These are phyloP conservation scores for Penicillium sp. DNA, from an alignment of 2,329 filamentous ascomycete species.

Conservation along the genomic window DNA sequence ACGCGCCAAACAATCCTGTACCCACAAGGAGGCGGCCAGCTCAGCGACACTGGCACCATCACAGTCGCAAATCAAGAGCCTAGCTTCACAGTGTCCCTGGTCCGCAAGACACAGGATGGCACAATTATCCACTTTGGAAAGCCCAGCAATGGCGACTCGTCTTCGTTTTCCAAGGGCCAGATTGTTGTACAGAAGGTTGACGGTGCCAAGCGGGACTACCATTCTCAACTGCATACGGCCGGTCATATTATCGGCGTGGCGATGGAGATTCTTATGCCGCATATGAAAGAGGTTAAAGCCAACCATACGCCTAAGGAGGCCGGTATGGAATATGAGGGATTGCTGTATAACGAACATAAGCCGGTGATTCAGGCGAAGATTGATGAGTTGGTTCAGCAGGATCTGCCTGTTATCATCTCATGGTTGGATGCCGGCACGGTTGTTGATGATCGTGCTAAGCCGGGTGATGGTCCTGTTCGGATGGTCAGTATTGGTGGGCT, in stretches of 20 bases:
- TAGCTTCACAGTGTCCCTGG: conserved; percentile 25
- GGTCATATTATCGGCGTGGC: conserved; percentile 31
- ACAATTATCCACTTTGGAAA: conserved; percentile 29
- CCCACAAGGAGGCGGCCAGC: conserved; percentile 29
- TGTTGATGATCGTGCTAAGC: conserved; percentile 16
- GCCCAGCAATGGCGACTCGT: neutral
- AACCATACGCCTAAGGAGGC: conserved; percentile 31
- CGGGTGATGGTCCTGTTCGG: conserved; percentile 20
- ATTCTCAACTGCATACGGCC: conserved; percentile 33
- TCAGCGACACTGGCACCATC: conserved; percentile 29
- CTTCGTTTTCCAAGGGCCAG: conserved; percentile 15
- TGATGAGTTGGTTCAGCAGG: conserved; percentile 23
- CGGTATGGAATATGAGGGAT: conserved; percentile 29
- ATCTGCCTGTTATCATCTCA: conserved; percentile 22
- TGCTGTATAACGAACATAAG: conserved; percentile 31
- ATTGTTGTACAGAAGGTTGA: conserved; percentile 25
- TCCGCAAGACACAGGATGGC: conserved; percentile 26
- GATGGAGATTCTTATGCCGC: conserved; percentile 25
- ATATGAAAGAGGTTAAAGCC: conserved; percentile 30
- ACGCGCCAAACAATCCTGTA: conserved; percentile 30
- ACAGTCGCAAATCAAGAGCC: conserved; percentile 5
- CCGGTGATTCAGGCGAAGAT: conserved; percentile 29
- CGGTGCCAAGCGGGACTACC: conserved; percentile 25
- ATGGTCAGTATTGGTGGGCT: conserved; percentile 30
- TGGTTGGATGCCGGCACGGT: conserved; percentile 25